Evolutionary conservation across 2,329 filamentous ascomycete species (phyloP).

Genomic region (Cladophialophora yegresii): DNA sequence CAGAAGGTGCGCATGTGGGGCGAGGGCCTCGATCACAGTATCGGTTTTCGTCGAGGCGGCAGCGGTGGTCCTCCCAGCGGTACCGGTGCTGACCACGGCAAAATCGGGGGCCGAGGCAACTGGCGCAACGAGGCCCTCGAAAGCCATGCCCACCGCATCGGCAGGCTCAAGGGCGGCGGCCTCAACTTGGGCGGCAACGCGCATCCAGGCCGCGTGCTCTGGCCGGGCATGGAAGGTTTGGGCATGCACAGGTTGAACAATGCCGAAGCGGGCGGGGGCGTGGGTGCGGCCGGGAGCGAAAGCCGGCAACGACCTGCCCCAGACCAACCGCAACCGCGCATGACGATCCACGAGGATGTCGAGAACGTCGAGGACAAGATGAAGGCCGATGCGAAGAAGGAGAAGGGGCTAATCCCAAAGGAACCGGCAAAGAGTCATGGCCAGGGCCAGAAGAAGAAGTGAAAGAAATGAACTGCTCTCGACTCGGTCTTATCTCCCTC

Average conservation of each 20-base stretch:
- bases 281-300: slow-evolving; percentile 3
- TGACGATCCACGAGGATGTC: slow-evolving; percentile 27
- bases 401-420: slow-evolving; percentile 20
- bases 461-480: slow-evolving; percentile 11
- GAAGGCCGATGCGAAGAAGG: slow-evolving; percentile 26
- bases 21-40: slow-evolving; percentile 48
- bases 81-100: background rate
- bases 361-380: slow-evolving; percentile 25
- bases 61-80: slow-evolving; percentile 11
- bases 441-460: slow-evolving; percentile 2
- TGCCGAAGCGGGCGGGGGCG: background rate
- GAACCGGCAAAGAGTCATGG: slow-evolving; percentile 2
- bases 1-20: slow-evolving; percentile 88
- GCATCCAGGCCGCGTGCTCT: slow-evolving; percentile 34
- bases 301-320: background rate
- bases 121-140: slow-evolving; percentile 51
- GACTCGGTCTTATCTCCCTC: slow-evolving; percentile 1
- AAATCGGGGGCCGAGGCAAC: slow-evolving; percentile 37
- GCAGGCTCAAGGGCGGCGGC: slow-evolving; percentile 41
- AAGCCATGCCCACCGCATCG: slow-evolving; percentile 42
- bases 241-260: slow-evolving; percentile 33
- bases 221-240: slow-evolving; percentile 38
- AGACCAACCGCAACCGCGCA: background rate
- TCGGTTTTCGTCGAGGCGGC: slow-evolving; percentile 3
- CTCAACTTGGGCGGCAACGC: slow-evolving; percentile 13